Evolutionary conservation across 2,329 filamentous ascomycete species (phyloP), one percentile per base, ranked within the genome.

Genomic region (Trichoderma oligosporum): DNA sequence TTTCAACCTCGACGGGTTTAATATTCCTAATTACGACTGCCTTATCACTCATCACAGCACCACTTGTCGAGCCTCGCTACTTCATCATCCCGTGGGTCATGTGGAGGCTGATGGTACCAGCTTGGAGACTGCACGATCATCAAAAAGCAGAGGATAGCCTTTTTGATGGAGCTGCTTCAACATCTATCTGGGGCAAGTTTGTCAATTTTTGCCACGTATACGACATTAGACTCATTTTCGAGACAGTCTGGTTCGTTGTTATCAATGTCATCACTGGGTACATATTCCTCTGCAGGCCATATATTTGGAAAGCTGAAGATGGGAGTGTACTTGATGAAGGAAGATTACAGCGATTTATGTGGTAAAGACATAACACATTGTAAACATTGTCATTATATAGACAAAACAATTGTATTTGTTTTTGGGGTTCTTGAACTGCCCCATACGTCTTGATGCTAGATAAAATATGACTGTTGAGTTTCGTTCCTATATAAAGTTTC

Each of bases 21-120:
- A 73, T 86, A 22, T 79, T 83, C 61, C 70, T 96, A 7, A 73
- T 85, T 4, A 82, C 92, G 0, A 91, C 91, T 0, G 68, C 86
- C 0, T 77, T 96, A 3, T 93, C 89, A 0, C 81, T 99, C 11
- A 75, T 96, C 55, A 94, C 91, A 0, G 92, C 94, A 0, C 92
- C 94, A 0, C 81, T 99, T 0, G 93, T 99, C 8, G 94, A 99
- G 71, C 94, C 94, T 12, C 83, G 94, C 12, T 99, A 99, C 72
- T 96, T 96, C 71, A 95, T 99, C 68, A 79, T 97, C 11, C 92
- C 93, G 0, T 99, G 91, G 91, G 82, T 97, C 7, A 85, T 97
- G 66, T 97, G 92, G 90, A 82, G 94, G 1, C 74, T 97, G 7
- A 82, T 95, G 66, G 74, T 95, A 0, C 90, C 90, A 0, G 71